Evolutionary conservation across 345 rosid species (phyloP), one percentile per base, ranked within the genome.

Genomic region (Diplotaxis tenuifolia): DNA sequence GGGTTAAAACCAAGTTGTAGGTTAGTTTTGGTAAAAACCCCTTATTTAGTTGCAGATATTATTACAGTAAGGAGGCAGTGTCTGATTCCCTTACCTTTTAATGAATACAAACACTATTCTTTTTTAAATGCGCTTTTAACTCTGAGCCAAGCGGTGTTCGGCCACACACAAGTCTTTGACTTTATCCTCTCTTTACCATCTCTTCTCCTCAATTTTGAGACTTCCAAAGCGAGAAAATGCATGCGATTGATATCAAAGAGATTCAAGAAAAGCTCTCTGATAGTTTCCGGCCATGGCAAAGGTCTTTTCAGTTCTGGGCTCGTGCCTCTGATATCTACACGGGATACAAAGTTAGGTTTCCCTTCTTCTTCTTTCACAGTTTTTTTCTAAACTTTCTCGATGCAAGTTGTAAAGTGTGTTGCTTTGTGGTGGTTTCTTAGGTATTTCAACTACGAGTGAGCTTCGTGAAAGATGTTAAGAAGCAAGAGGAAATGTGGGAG

Each of bases 281-380:
- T 58, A 83, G 83, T 8, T 77, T 91, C 50, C 81, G 85, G 32
- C 98, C 97, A 3, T 89, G 89, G 96, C 89, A 89, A 42, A 94
- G 98, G 14, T 91, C 98, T 23, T 88, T 91, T 80, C 93, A 91
- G 82, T 91, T 91, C 86, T 94, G 97, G 97, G 85, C 84, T 79
- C 97, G 95, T 59, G 87, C 93, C 11, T 82, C 79, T 15, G 85
- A 89, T 65, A 86, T 91, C 80, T 94, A 91, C 75, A 70, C 96
- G 2, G 95, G 96, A 74, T 94, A 91, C 81, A 94, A 91, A 97
- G 98, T 93, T 53, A 65, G 60, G 55, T 58, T 25, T 18, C 61
- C 7, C 22, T 55, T 36, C 60, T 15, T n/a, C 15, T 19, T 29
- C 2, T 21, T 8, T 23, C 59, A 32, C 67, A 12, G 4, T 47